These are phyloP conservation scores for Edaphochlamys debaryana DNA, from an alignment of 139 green algal genomes.

Conservation along the genomic window DNA sequence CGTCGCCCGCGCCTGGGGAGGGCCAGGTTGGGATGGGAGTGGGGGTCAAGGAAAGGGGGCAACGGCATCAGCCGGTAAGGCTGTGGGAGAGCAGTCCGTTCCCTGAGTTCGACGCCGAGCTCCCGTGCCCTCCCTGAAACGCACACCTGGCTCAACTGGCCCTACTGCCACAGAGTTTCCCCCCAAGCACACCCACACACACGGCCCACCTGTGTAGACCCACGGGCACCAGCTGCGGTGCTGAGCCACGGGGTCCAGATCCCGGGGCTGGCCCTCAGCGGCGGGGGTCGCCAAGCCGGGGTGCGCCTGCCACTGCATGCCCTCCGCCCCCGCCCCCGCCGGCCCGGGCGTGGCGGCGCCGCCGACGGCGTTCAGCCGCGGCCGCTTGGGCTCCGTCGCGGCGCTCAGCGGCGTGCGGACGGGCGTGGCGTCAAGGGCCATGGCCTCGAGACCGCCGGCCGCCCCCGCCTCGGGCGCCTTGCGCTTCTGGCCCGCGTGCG, in stretches of 20 bases:
- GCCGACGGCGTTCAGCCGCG: neutral
- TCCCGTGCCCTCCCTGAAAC: too few relatives aligned
- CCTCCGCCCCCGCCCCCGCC: neutral
- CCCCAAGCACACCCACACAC: neutral
- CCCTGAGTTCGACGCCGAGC: too few relatives aligned
- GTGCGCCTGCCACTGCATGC: too few relatives aligned
- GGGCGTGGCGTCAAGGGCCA: neutral
- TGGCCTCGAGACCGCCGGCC: neutral
- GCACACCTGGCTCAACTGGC: too few relatives aligned
- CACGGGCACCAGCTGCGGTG: constrained; percentile 49
- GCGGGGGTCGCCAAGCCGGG: neutral
- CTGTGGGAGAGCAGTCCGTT: too few relatives aligned
- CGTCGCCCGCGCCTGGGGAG: neutral
- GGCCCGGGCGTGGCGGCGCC: neutral
- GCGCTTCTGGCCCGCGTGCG: constrained; percentile 12
- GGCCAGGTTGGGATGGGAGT: too few relatives aligned
- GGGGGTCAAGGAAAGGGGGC: too few relatives aligned
- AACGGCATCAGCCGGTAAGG: too few relatives aligned
- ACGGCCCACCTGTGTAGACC: constrained; percentile 39
- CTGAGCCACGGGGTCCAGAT: constrained; percentile 33
- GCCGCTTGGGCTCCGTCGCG: constrained; percentile 2
- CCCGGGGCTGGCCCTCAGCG: neutral
- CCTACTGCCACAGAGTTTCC: too few relatives aligned
- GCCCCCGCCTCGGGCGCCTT: constrained; percentile 1
- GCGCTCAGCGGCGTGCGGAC: neutral